Evolutionary conservation across 2,329 filamentous ascomycete species (phyloP).

Genomic region (Neophaeococcomyces aloes): DNA sequence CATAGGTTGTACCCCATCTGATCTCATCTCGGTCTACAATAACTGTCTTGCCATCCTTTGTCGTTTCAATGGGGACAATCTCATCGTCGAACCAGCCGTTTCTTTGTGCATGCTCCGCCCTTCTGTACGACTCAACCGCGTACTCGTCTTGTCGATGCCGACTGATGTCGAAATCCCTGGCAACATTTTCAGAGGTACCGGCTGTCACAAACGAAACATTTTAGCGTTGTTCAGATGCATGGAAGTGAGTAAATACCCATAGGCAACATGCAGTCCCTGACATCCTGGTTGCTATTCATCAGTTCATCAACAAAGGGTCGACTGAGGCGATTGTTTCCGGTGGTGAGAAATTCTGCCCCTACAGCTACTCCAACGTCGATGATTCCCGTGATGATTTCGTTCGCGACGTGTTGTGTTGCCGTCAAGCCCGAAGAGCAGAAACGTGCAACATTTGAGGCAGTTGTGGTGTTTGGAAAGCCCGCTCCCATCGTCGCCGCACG

Average conservation of each 20-base stretch:
- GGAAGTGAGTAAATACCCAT: no score
- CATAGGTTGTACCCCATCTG: constrained; percentile 76
- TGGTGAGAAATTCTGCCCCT: constrained; percentile 81
- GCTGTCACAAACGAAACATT: no score
- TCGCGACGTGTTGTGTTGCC: constrained; percentile 87
- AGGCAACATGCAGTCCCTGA: constrained; percentile 76
- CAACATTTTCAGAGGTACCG: constrained; percentile 94
- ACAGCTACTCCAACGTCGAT: constrained; percentile 83
- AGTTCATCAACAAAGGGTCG: constrained; percentile 69
- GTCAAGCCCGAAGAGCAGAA: constrained; percentile 97
- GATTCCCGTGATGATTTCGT: constrained; percentile 66
- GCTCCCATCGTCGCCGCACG: constrained; percentile 82
- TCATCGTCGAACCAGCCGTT: constrained; percentile 86
- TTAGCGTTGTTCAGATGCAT: no score
- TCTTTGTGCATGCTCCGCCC: constrained; percentile 84
- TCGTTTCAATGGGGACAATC: constrained; percentile 75
- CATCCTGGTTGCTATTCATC: constrained; percentile 63
- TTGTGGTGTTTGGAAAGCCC: constrained; percentile 83
- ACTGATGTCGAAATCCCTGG: constrained; percentile 73
- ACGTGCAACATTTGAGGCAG: constrained; percentile 73
- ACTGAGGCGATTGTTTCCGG: constrained; percentile 58
- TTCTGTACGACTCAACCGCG: constrained; percentile 75
- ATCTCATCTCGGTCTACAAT: constrained; percentile 81
- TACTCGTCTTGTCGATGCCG: constrained; percentile 74
- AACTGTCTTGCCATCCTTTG: constrained; percentile 78